A percentile compares a stretch with the other conserved stretches of the same genome.
Conservation (phyloP, 208 protist species). For the Crithidia thermophila region DNA sequence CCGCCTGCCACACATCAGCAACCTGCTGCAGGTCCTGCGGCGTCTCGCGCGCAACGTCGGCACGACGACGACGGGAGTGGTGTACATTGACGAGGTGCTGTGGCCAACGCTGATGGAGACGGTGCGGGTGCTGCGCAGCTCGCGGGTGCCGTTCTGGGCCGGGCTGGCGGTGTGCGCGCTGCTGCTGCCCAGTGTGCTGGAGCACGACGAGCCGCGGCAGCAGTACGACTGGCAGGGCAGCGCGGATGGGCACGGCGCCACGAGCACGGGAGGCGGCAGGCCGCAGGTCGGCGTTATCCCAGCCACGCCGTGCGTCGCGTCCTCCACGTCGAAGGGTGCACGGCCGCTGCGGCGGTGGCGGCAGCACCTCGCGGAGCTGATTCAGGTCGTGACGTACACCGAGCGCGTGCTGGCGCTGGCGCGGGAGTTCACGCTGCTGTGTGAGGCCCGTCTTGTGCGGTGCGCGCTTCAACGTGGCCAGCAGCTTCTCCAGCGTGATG, state of each 20-base stretch:
- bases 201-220: slow-evolving; percentile 8
- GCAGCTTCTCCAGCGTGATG: slow-evolving; percentile 4
- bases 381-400: slow-evolving; percentile 30
- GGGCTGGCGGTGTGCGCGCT: slow-evolving; percentile 63
- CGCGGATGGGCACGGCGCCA: neutral
- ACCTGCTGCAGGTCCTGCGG: slow-evolving; percentile 37
- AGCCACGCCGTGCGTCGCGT: too few species aligned
- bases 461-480: slow-evolving; percentile 36
- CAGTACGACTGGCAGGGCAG: slow-evolving; percentile 6
- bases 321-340: neutral
- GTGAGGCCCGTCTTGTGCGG: slow-evolving; percentile 46
- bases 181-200: slow-evolving; percentile 50
- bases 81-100: slow-evolving; percentile 24
- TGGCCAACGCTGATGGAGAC: slow-evolving; percentile 28
- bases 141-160: slow-evolving; percentile 64
- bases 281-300: neutral
- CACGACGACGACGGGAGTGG: slow-evolving; percentile 3
- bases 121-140: slow-evolving; percentile 29
- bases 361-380: slow-evolving; percentile 18
- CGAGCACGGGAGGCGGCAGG: neutral
- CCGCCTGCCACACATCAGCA: slow-evolving; percentile 26
- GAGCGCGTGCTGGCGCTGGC: slow-evolving; percentile 43
- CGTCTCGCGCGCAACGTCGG: slow-evolving; percentile 35
- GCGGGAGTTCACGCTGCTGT: slow-evolving; percentile 31
- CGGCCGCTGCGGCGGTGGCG: neutral